These are phyloP conservation scores for Trametes gibbosa DNA, from an alignment of 768 basidiomycete genomes.

Conservation along the genomic window DNA sequence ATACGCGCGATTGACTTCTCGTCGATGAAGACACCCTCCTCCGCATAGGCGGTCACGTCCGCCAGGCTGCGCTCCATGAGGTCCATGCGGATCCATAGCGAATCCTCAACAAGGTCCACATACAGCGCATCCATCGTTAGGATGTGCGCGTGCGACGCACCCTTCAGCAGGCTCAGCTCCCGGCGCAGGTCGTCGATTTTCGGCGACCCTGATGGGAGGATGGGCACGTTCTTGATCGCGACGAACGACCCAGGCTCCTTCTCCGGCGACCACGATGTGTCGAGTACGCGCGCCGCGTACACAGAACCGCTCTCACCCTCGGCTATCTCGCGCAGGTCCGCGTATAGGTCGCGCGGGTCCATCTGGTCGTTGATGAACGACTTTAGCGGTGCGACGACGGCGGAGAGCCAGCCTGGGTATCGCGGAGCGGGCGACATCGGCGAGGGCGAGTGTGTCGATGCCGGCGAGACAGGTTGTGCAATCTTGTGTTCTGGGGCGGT, in stretches of 20 bases:
- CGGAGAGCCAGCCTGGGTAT: conserved; percentile 63
- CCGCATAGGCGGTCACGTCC: conserved; percentile 67
- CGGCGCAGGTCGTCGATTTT: conserved; percentile 63
- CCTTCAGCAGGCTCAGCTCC: conserved; percentile 60
- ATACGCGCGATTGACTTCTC: conserved; percentile 75
- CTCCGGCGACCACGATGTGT: conserved; percentile 18
- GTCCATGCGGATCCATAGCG: conserved; percentile 87
- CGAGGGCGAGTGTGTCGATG: conserved; percentile 26
- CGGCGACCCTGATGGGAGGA: conserved; percentile 53
- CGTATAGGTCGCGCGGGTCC: conserved; percentile 63
- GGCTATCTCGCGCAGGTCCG: conserved; percentile 72
- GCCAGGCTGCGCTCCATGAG: conserved; percentile 87
- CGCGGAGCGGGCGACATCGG: conserved; percentile 45
- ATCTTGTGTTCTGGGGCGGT: conserved; percentile 7
- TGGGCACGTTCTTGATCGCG: conserved; percentile 73
- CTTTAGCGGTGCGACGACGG: conserved; percentile 54
- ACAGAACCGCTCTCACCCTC: conserved; percentile 83
- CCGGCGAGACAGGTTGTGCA: conserved; percentile 19
- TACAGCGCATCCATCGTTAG: conserved; percentile 69
- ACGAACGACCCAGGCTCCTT: conserved; percentile 33
- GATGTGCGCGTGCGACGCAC: conserved; percentile 58
- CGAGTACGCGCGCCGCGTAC: conserved; percentile 40
- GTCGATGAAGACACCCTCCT: conserved; percentile 58
- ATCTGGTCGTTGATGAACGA: conserved; percentile 61
- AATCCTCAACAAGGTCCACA: conserved; percentile 51